Evolutionary conservation across 2,329 filamentous ascomycete species (phyloP).

Genomic region (Colletotrichum gigasporum): DNA sequence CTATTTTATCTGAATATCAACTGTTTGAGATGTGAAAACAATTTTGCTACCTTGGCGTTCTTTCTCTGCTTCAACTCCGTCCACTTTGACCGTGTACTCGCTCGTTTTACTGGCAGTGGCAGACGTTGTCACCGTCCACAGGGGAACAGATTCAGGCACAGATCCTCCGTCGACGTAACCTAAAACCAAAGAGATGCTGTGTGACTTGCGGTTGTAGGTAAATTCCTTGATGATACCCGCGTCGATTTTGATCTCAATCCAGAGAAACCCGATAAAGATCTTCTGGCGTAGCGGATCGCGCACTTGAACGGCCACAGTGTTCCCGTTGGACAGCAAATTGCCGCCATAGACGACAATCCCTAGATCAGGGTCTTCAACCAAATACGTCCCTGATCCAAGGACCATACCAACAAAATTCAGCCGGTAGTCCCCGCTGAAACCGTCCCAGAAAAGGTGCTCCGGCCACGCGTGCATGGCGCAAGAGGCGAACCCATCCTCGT

Average conservation of each 20-base stretch:
- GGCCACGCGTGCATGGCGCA: conserved; percentile 67
- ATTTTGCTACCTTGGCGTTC: neutral
- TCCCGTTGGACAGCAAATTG: conserved; percentile 37
- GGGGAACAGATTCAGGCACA: neutral
- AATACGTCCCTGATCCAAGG: conserved; percentile 59
- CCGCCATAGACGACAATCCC: conserved; percentile 60
- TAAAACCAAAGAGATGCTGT: fast-evolving
- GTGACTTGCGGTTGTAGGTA: conserved; percentile 34
- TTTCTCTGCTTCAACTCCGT: neutral
- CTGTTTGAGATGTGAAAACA: fast-evolving
- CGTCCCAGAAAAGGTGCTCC: conserved; percentile 64
- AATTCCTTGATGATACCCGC: conserved; percentile 52
- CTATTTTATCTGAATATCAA: neutral
- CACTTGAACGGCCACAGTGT: conserved; percentile 45
- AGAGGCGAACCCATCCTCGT: conserved; percentile 62
- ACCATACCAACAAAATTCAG: conserved; percentile 61
- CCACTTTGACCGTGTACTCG: neutral
- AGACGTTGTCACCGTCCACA: neutral
- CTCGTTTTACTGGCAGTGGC: neutral
- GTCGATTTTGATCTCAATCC: conserved; percentile 49
- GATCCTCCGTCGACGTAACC: fast-evolving
- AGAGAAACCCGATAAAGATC: conserved; percentile 58
- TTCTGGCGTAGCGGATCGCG: conserved; percentile 55
- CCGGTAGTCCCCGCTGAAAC: conserved; percentile 66
- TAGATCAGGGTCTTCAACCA: conserved; percentile 52